A percentile compares a stretch with the other conserved stretches of the same genome.
phyloP scores from a whole-genome alignment of 2,329 filamentous ascomycete species.

The Arthrobotrys megalospora region DNA sequence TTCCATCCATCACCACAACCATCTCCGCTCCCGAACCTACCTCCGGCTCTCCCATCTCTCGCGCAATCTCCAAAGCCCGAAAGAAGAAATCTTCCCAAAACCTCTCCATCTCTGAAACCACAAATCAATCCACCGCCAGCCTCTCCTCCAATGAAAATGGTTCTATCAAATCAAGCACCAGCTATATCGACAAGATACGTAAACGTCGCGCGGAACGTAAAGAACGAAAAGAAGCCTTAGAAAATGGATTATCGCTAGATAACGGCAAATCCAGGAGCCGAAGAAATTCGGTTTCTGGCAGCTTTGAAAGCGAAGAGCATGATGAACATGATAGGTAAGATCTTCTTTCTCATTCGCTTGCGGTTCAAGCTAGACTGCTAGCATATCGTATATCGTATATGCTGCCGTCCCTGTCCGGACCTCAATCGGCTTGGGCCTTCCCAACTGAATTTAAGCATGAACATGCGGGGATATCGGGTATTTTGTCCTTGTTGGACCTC shows the following conservation, averaged over 20 bases:
- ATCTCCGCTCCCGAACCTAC: constrained; percentile 34
- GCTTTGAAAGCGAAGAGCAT: constrained; percentile 46
- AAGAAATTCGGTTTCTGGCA: constrained; percentile 39
- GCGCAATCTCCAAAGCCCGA: constrained; percentile 46
- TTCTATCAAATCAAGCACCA: constrained; percentile 38
- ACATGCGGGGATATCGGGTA: constrained; percentile 29
- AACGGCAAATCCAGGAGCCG: constrained; percentile 28
- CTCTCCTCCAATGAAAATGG: constrained; percentile 52
- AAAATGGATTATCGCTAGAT: constrained; percentile 22
- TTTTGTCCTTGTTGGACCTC: constrained; percentile 20
- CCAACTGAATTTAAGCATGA: constrained; percentile 28
- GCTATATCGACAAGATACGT: constrained; percentile 54
- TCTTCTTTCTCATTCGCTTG: constrained; percentile 8
- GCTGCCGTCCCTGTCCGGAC: constrained; percentile 34
- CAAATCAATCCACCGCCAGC: constrained; percentile 46
- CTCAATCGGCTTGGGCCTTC: constrained; percentile 43
- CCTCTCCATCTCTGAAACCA: constrained; percentile 27
- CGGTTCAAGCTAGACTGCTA: neutral
- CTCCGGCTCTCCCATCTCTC: constrained; percentile 42
- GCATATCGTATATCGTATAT: constrained; percentile 46
- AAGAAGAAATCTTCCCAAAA: constrained; percentile 57
- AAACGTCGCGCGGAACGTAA: constrained; percentile 54
- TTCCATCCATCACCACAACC: constrained; percentile 58
- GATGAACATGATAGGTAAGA: constrained; percentile 60
- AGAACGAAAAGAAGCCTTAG: constrained; percentile 46